Conservation (phyloP, 345 rosid species). For the Murraya paniculata region DNA sequence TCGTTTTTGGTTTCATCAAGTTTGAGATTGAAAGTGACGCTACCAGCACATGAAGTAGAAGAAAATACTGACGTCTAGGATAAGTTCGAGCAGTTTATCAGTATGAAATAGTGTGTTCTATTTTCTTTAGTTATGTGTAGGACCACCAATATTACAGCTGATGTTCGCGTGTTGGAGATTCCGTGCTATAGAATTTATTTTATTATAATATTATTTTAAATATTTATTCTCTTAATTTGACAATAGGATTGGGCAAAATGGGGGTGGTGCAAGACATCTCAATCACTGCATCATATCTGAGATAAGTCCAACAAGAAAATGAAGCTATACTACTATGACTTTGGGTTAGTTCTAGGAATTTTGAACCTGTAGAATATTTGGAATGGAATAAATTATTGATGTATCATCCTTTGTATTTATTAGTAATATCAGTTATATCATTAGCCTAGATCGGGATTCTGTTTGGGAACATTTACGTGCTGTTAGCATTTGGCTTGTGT, state of each 20-base stretch:
- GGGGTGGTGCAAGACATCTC: not conserved
- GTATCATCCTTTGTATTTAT: not conserved
- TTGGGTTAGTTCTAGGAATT: conserved; percentile 3
- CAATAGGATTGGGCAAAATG: not conserved
- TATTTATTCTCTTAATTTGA: not conserved
- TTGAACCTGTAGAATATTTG: not conserved
- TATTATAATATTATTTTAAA: too few species aligned
- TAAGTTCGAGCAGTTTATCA: not conserved
- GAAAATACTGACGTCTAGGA: not conserved
- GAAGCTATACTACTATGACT: not conserved
- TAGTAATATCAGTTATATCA: not conserved
- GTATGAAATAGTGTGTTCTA: too few species aligned
- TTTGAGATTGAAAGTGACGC: not conserved
- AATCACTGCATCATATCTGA: not conserved
- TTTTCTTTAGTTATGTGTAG: too few species aligned
- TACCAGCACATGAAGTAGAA: not conserved
- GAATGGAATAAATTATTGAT: not conserved
- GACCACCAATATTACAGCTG: not conserved
- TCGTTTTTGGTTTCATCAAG: not conserved
- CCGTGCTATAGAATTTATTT: not conserved
- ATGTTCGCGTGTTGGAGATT: not conserved
- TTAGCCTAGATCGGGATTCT: not conserved
- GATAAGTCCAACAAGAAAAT: not conserved
- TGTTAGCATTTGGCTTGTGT: not conserved
- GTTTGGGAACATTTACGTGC: not conserved